Evolutionary conservation across 306 rosid genomes (phyloP), one percentile per base, ranked within the genome.

Genomic region (Inga leiocalycina): DNA sequence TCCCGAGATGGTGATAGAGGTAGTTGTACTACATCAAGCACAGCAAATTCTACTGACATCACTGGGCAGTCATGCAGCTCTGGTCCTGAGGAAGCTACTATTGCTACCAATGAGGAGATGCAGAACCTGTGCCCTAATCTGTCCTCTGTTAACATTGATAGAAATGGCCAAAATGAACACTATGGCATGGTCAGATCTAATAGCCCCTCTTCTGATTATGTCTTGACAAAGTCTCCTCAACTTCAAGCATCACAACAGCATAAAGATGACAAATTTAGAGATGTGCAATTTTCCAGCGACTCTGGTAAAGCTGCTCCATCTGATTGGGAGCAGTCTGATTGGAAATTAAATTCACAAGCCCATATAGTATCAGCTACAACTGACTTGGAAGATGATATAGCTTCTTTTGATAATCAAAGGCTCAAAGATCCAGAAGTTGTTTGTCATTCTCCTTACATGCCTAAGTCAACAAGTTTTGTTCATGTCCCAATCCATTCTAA

Each of bases 351-450:
- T 77, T 83, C 91, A 8, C 91, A 84, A 65, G 62, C 91, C 37
- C 87, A 76, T 75, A 74, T 70, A 43, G 64, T 71, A 19, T 71
- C 87, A 16, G 74, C 83, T 62, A 72, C 81, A 76, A 49, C 82
- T 73, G 95, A 89, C 76, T 82, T 89, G 43, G 98, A 97, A 87
- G 99, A 94, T 81, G 99, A 97, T 88, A 84, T 90, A 73, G 78
- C 89, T 69, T 92, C 92, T 80, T 94, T 97, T 87, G 97, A 90
- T 84, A 94, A 89, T 88, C 98, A 92, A 86, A 89, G 99, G 84
- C 97, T 91, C n/a, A 92, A 88, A 86, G 98, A 97, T 88, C 97
- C 98, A 56, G 98, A 94, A 90, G 89, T 91, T 83, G 61, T 88
- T 73, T 88, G 88, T 76, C 92, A 56, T 81, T 82, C 92, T 24